A percentile compares a stretch with the other conserved stretches of the same genome.
Conservation (phyloP, 2,329 filamentous ascomycete species). For the Byssoonygena ceratinophila region DNA sequence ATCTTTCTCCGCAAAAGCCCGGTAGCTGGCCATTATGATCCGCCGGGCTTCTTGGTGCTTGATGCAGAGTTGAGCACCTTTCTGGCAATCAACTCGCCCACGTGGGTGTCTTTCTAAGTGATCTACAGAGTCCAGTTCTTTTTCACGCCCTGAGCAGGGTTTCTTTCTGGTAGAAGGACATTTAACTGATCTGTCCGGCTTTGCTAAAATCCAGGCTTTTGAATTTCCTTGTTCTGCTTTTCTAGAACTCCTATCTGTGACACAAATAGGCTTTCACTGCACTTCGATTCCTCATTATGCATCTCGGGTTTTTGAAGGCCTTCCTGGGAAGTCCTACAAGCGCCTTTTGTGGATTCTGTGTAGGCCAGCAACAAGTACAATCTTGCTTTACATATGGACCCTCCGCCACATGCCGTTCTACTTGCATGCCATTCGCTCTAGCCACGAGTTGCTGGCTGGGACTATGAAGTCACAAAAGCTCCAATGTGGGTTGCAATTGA, state of each 20-base stretch:
- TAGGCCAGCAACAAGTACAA: too few species aligned
- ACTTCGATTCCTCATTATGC: neutral
- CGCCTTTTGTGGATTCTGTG: neutral
- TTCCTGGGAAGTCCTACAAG: too few species aligned
- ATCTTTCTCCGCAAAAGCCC: too few species aligned
- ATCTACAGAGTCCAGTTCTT: too few species aligned
- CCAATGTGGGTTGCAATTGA: neutral
- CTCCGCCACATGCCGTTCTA: constrained; percentile 1
- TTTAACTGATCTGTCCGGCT: too few species aligned
- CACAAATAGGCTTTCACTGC: neutral
- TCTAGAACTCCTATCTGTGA: too few species aligned
- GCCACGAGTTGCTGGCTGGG: neutral
- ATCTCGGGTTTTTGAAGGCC: too few species aligned
- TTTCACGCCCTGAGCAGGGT: too few species aligned
- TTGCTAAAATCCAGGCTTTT: too few species aligned
- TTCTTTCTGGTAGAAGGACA: too few species aligned
- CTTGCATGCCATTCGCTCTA: neutral
- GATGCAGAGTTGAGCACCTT: neutral
- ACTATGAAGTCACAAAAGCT: neutral
- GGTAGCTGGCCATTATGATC: too few species aligned
- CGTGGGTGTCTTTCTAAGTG: neutral
- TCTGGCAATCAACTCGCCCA: constrained; percentile 1
- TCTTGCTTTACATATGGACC: neutral
- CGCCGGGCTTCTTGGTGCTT: neutral
- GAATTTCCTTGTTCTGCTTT: too few species aligned